phyloP scores from a whole-genome alignment of 306 rosid species.

The Prunus mongolica region DNA sequence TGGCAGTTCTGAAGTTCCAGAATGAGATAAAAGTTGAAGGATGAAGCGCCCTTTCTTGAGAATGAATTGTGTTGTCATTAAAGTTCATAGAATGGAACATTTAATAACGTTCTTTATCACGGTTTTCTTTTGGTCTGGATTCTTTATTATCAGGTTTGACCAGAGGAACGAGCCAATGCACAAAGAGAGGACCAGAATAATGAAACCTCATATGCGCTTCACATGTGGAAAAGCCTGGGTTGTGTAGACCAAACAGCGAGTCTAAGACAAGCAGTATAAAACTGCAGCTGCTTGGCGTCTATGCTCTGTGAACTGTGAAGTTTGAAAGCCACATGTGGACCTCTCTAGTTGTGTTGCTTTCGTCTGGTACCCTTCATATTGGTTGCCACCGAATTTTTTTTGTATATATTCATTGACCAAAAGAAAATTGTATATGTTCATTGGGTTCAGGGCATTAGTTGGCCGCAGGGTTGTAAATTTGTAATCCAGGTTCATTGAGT shows the following conservation, averaged over 20 bases:
- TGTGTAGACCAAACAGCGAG: not conserved
- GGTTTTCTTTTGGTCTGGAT: no score
- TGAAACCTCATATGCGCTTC: not conserved
- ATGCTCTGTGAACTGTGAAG: not conserved
- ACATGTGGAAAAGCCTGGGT: not conserved
- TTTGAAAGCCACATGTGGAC: not conserved
- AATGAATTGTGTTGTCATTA: not conserved
- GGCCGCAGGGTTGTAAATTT: not conserved
- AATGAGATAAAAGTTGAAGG: not conserved
- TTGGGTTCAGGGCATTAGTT: not conserved
- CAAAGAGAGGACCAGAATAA: no score
- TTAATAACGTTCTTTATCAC: not conserved
- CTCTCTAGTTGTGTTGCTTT: no score
- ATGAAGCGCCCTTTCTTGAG: not conserved
- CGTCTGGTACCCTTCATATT: not conserved
- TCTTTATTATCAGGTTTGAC: no score
- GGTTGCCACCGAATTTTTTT: not conserved
- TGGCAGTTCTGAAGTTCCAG: slow-evolving; percentile 17
- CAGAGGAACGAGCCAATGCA: no score
- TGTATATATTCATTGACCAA: not conserved
- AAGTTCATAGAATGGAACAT: not conserved
- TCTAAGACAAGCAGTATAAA: not conserved
- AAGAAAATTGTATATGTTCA: not conserved
- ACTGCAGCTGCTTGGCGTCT: not conserved
- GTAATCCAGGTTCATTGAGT: not conserved